These are phyloP conservation scores for Cymbopogon flexuosus DNA, from an alignment of 202 grass and related monocot genomes.

Conservation along the genomic window DNA sequence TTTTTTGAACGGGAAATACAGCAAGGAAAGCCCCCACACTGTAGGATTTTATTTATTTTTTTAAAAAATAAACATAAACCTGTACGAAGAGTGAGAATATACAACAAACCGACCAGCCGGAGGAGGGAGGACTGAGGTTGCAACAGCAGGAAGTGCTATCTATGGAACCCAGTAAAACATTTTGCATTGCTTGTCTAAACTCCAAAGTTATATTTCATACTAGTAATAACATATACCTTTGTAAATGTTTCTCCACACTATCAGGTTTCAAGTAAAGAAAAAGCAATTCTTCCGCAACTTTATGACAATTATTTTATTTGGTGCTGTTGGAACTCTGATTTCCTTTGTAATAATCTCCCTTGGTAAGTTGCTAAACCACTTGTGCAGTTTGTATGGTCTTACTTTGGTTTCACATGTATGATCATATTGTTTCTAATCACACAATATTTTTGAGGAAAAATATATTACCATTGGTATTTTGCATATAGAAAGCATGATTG, in stretches of 20 bases:
- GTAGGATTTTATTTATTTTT: no score
- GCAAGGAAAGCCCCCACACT: no score
- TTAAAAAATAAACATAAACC: no score
- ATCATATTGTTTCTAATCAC: not conserved
- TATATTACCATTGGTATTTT: not conserved
- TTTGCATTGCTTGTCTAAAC: not conserved
- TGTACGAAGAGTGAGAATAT: no score
- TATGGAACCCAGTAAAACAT: not conserved
- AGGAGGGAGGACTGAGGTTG: no score
- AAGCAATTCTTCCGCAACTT: conserved; percentile 92
- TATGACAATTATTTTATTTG: conserved; percentile 76
- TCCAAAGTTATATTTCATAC: not conserved
- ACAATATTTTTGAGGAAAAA: not conserved
- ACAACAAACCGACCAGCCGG: no score
- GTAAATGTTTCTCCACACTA: conserved; percentile 24
- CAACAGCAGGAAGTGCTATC: not conserved
- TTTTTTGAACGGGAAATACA: no score
- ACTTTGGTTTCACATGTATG: not conserved
- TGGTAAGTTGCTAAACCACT: conserved; percentile 48
- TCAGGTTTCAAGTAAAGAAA: conserved; percentile 95
- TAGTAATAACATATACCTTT: conserved; percentile 5
- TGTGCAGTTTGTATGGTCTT: not conserved
- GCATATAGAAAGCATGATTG: not conserved
- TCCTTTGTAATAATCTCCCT: conserved; percentile 75
- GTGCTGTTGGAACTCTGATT: conserved; percentile 76